Evolutionary conservation across 2,329 filamentous ascomycete species (phyloP), one percentile per base, ranked within the genome.

Genomic region (Alternaria metachromatica): DNA sequence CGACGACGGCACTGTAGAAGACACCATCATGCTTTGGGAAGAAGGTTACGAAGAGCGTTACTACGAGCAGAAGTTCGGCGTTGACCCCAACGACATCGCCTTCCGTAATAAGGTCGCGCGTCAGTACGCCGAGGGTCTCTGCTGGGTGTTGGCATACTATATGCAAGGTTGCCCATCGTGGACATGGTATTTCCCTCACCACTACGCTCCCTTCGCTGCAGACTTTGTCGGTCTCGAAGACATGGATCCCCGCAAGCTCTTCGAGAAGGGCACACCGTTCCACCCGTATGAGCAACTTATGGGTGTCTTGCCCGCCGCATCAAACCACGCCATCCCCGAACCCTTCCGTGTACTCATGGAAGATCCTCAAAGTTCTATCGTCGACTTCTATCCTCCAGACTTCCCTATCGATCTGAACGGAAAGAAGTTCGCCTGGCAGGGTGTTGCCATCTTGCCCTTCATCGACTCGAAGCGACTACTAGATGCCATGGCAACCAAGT

Each of bases 151-250:
- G 55, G 85, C 94, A 37, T 99, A 99, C 81, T 99, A 99, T 80
- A 97, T 97, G 80, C 96, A 99, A 80, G 96, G 96, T 25, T 99
- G 96, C 74, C 94, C 96, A 21, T 97, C 94, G 0, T 99, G 96
- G 96, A 96, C 95, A 56, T 99, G 96, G 96, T 99, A 96, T 79
- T 99, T 97, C 76, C 96, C 96, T 0, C 97, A 98, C 76, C 96
- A 99, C 78, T 99, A 99, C 78, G 96, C 96, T 2, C 96, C 96
- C 4, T 99, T 99, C 78, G 96, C 96, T 3, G 92, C 94, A 56
- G 96, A 99, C 80, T 99, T 99, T 79, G 90, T 92, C 62, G 90
- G 94, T 60, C 85, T 99, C 49, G 88, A 86, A 56, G 89, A 93
- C 70, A 89, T 97, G 85, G 86, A 92, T 30, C 76, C 76, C 6